phyloP scores from a whole-genome alignment of 495 filamentous ascomycete species.

The Aspergillus coremiiformis region DNA sequence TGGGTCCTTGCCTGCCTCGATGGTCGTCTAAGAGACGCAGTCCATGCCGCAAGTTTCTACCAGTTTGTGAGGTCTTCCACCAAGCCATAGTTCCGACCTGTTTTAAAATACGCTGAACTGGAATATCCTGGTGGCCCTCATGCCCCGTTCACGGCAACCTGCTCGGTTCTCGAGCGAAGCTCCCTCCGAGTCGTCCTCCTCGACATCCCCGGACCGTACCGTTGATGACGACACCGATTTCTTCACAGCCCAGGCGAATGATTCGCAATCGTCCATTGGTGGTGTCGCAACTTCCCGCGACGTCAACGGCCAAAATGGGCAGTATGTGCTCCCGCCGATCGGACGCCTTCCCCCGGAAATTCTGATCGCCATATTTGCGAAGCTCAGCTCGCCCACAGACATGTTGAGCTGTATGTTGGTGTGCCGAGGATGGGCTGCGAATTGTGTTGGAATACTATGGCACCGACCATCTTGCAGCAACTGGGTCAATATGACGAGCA shows the following conservation, averaged over 20 bases:
- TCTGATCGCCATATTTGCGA: constrained; percentile 84
- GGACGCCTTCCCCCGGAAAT: constrained; percentile 86
- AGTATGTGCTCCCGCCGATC: constrained; percentile 60
- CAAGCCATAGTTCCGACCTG: neutral
- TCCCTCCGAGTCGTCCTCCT: constrained; percentile 60
- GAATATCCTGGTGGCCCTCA: constrained; percentile 13
- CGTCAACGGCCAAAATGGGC: constrained; percentile 51
- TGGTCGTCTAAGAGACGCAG: neutral
- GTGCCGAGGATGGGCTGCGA: constrained; percentile 84
- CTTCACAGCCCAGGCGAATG: constrained; percentile 74
- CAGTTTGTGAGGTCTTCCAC: neutral
- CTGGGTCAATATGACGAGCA: constrained; percentile 69
- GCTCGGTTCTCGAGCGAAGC: constrained; percentile 41
- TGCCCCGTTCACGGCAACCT: constrained; percentile 34
- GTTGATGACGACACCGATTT: constrained; percentile 92
- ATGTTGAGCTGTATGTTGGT: constrained; percentile 86
- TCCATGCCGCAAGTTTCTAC: neutral
- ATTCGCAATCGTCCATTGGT: constrained; percentile 84
- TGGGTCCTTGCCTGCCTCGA: neutral
- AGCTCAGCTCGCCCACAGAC: constrained; percentile 65
- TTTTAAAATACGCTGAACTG: neutral
- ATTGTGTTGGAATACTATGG: constrained; percentile 90
- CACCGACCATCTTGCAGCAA: constrained; percentile 84
- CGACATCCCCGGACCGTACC: constrained; percentile 74
- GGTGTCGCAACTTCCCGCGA: constrained; percentile 69